These are phyloP conservation scores for Erigeron philadelphicus DNA, from an alignment of 140 eudicot genomes.

Conservation along the genomic window DNA sequence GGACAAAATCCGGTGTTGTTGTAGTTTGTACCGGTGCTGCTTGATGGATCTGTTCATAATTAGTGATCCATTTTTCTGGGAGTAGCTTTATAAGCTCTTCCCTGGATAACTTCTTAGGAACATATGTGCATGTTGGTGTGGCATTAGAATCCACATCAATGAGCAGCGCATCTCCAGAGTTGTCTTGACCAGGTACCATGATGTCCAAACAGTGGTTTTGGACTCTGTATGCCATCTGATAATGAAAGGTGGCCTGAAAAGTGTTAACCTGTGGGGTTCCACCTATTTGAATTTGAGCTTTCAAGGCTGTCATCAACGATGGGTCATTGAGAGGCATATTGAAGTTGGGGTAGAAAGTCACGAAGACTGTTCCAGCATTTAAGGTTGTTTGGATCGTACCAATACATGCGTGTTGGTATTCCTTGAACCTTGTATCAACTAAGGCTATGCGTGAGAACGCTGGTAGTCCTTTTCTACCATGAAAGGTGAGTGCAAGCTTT, in stretches of 20 bases:
- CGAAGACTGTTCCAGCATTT: background rate
- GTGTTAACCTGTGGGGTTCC: background rate
- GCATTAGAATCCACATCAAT: background rate
- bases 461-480: constrained; percentile 4
- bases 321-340: background rate
- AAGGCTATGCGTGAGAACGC: background rate
- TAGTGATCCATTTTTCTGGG: background rate
- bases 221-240: background rate
- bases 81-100: background rate
- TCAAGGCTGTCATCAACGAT: background rate
- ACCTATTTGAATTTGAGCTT: background rate
- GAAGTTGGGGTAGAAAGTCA: constrained; percentile 1
- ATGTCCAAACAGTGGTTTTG: background rate
- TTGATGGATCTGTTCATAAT: constrained; percentile 11
- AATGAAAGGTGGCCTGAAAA: background rate
- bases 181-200: background rate
- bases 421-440: background rate
- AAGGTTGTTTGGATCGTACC: constrained; percentile 8
- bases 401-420: background rate
- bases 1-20: background rate
- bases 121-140: background rate
- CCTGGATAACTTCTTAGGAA: background rate
- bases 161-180: background rate
- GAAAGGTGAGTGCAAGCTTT: constrained; percentile 5
- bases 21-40: background rate